Evolutionary conservation across 2,329 filamentous ascomycete species (phyloP), one percentile per base, ranked within the genome.

Genomic region (Passalora sequoiae): DNA sequence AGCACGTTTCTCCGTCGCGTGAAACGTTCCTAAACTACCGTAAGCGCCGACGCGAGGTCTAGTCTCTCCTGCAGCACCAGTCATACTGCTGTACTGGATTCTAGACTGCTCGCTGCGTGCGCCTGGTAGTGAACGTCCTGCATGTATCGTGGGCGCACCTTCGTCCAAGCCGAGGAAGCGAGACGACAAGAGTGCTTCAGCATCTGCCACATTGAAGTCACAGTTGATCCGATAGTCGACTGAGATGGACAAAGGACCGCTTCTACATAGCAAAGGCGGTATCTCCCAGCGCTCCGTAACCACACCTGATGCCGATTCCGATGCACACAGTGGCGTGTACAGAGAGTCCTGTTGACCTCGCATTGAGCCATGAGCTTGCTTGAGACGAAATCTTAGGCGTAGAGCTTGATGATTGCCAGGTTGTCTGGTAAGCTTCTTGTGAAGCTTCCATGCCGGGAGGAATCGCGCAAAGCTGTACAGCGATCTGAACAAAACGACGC

Each of bases 161-260:
- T 95, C 89, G 61, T 95, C 89, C 27, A 88, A 78, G 10, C 87
- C 89, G 78, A 95, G 89, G 60, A 97, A 95, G 22, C 88, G 83
- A 10, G 91, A 96, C 68, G 89, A 95, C 31, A 97, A 69, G 6
- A 97, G 69, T 4, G 89, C 84, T 66, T 97, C 92, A 0, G 89
- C 85, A 65, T 96, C 88, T 57, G 94, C 91, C 28, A 97, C 81
- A 33, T 85, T 81, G 65, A 98, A 96, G 58, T 84, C 88, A 69
- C 87, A 94, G 60, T 92, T 88, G 45, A 81, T 86, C 50, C 92
- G 83, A 66, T 94, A 95, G 8, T 82, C 81, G 21, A 95, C 86
- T 27, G 83, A 80, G 39, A 91, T 83, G 44, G 81, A 84, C 56
- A 98, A 79, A 4, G 85, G 81, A 19, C 92, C 92, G 20, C 88